Evolutionary conservation across 2,329 filamentous ascomycete genomes (phyloP), one percentile per base, ranked within the genome.

Genomic region (Paecilomyces fulvus): DNA sequence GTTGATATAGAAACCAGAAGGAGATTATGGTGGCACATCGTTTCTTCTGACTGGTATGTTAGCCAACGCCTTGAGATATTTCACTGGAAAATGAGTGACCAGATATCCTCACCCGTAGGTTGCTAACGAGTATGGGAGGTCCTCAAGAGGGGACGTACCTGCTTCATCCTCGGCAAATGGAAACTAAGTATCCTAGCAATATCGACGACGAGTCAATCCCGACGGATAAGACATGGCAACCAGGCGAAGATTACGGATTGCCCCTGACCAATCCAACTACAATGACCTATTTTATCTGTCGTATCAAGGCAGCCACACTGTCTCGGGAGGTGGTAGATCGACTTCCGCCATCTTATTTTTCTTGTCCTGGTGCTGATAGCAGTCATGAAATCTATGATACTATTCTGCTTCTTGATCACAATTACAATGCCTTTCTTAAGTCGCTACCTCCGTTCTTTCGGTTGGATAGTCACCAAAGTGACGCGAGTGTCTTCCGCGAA

Each of bases 21-120:
- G 25, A 53, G 51, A 43, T 28, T 53, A 9, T 53, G 51, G 51
- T 53, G 51, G 51, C 23, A 46, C 23, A 46, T 53, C n/a, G 37
- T 43, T 43, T 17, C 37, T 17, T 43, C 37, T 8, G 37, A 43
- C n/a, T 43, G 37, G 37, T 43, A 43, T 6, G 7, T 8, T 6
- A 43, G 14, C 37, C n/a, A n/a, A 20, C 7, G 14, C 5, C 10
- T 31, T 43, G 37, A 2, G 37, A 2, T 17, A 17, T 8, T 43
- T 43, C 37, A 43, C 6, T 17, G 7, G 25, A 9, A 43, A 17
- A 20, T 17, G n/a, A 9, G 8, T 43, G 3, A 17, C 37, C 12
- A 33, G n/a, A 1, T n/a, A 37, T 37, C 12, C 11, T 37, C 33
- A 43, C 1, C 6, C 5, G 25, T 8, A 43, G 37, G 37, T 9